Base-by-base conservation (phyloP, 306 rosid genomes). In the Erythrophleum fordii region DNA sequence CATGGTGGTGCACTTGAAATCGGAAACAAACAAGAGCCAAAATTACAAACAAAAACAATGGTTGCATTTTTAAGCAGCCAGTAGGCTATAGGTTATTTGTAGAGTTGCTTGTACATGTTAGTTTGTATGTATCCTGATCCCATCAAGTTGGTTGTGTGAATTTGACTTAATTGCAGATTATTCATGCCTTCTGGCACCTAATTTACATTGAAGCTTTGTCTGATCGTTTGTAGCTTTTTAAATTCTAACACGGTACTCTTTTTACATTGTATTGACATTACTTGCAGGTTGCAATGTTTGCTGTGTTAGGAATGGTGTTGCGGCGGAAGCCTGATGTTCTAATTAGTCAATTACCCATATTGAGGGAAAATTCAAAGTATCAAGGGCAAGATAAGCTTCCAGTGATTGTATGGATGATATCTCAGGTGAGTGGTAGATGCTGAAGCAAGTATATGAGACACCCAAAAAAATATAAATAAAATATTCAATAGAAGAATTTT, bases 331-430 rank as follows among this genome's bases (percentile, higher is more conserved):
- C 99, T 39, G 99, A 95, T 79, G 92, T 85, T 65, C 88, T 93
- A 75, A 79, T 83, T 42, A 23, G 76, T 48, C 77, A 89, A 42
- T 88, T 91, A 83, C 94, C 94, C 28, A 83, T 82, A 22, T 81
- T 95, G 83, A 92, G 86, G 81, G 97, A 95, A 69, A 82, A 81
- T 85, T 23, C 87, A 11, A 93, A 91, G 84, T 95, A 90, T 87
- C 95, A 90, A 89, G 99, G 97, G 73, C 98, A 90, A 73, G 99
- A 95, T 88, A 93, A 90, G 85, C 97, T 95, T 82, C 87, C 94
- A 71, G 85, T 95, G 79, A 82, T 88, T 58, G 87, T 86, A 46
- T 93, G 99, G 99, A 89, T 93, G 89, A 69, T 87, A 76, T 81
- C 83, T 81, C 99, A 95, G 97, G 99, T 95, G 77, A 82, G 87